Base-by-base conservation (phyloP, 169 alveolate species). In the Babesia divergens region DNA sequence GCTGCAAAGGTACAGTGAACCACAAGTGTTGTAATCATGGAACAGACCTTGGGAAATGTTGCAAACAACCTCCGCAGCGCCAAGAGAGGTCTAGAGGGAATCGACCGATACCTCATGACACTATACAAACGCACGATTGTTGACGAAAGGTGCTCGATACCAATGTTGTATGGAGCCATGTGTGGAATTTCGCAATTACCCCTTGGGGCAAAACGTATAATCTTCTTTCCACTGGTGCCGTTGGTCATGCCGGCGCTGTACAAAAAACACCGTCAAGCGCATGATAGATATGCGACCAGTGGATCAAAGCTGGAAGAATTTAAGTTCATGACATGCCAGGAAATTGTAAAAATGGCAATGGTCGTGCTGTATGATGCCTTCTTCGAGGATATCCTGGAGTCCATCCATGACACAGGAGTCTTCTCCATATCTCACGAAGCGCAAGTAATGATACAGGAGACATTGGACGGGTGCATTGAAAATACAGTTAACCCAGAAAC, bases 211-310 rank as follows among this genome's bases (percentile, higher is more conserved):
- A 70, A 42, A 70, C 67, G 84, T 7, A 44, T 80, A 3, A 32
- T 80, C 13, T 70, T 69, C 62, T 80, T 59, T 65, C 88, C 88
- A 5, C 13, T 77, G 22, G 86, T 77, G 26, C 86, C 86, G 28
- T 62, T 77, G 55, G 20, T 77, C 38, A 40, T 77, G 52, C 24
- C 60, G 24, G 74, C 47, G 29, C 65, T 77, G 29, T 24, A 51
- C 56, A 77, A 44, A 26, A 77, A 77, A 42, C 86, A 77, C 43
- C 38, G 20, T 6, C 53, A 40, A 26, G 62, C 65, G 28, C 65
- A 77, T 29, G 47, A 26, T 18, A 38, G 29, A 18, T 65, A 47
- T 43, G 35, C 55, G 40, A 28, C 29, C n/a, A 67, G 53, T n/a
- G 47, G 47, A 24, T 70, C 52, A 8, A 67, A 49, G 34, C 22